Evolutionary conservation across 2,329 filamentous ascomycete species (phyloP), one percentile per base, ranked within the genome.

Genomic region (Arthrocladium fulminans): DNA sequence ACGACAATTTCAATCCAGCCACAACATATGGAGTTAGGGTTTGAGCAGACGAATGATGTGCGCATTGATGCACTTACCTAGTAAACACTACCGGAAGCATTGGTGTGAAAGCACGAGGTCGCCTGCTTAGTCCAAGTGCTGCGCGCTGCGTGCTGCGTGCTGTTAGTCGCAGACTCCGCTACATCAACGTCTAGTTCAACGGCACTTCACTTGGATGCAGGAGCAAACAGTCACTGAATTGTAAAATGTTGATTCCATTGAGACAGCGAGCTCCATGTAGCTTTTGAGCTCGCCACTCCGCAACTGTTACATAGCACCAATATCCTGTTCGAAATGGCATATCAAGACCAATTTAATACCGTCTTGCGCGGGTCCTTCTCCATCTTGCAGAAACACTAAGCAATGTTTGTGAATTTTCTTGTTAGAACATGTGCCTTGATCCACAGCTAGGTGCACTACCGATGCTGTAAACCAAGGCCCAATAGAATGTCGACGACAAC

Each of bases 401-500:
- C 9, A 23, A 22, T 20, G 9, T 20, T 23, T 41, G 9, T 10
- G 19, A 23, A 23, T 37, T 45, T 23, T 25, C 30, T 37, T 45
- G 19, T 20, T 45, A 45, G 15, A 38, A 45, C 43, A 45, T 45
- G 32, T 45, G 43, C 32, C 30, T n/a, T 38, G 20, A 35, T 40
- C 32, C 47, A 50, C 47, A 45, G 37, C 46, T 24, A 34, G 47
- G 50, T 50, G 47, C 47, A 42, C 50, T 50, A 49, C 44, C 50
- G 41, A 41, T 47, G 50, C 47, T 42, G 50, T 22, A 49, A 50
- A 34, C 12, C 30, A 25, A 37, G 15, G 22, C 43, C 35, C 32
- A 25, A 37, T 10, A 38, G 43, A 25, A 38, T 44, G n/a, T n/a
- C n/a, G 20, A 46, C 13, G n/a, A 39, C 39, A 17, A 29, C 17